Evolutionary conservation across 768 basidiomycete species (phyloP).

Genomic region (Xerocomellus chrysenteron): DNA sequence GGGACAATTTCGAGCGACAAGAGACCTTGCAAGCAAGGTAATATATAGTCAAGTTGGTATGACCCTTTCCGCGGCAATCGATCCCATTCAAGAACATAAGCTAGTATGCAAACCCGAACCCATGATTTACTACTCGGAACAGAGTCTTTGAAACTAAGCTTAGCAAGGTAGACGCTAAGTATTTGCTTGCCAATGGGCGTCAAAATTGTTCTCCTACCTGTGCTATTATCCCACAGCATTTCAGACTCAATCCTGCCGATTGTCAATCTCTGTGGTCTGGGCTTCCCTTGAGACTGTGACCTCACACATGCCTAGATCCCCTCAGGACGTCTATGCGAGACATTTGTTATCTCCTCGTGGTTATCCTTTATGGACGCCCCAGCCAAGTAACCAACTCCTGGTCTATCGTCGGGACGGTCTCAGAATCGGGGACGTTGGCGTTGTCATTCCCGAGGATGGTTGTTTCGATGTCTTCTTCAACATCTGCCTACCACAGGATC

Average conservation of each 20-base stretch:
- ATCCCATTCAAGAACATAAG: too few relatives aligned
- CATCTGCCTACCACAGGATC: slow-evolving; percentile 32
- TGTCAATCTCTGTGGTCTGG: not conserved
- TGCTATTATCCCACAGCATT: not conserved
- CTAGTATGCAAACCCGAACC: too few relatives aligned
- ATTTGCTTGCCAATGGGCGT: not conserved
- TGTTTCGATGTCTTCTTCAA: slow-evolving; percentile 5
- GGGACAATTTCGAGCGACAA: too few relatives aligned
- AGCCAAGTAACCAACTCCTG: slow-evolving; percentile 24
- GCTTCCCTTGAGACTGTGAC: not conserved
- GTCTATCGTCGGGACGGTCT: slow-evolving; percentile 25
- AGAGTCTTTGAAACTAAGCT: not conserved
- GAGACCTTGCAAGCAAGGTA: too few relatives aligned
- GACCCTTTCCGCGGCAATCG: too few relatives aligned
- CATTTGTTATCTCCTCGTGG: slow-evolving; percentile 20
- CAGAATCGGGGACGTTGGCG: slow-evolving; percentile 35
- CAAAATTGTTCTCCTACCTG: not conserved
- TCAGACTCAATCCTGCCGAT: not conserved
- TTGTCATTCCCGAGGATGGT: slow-evolving; percentile 16
- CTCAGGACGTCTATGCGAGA: slow-evolving; percentile 19
- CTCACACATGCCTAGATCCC: slow-evolving; percentile 2
- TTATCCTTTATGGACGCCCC: slow-evolving; percentile 33
- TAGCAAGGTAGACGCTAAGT: not conserved
- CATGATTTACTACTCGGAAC: too few relatives aligned
- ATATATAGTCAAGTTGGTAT: too few relatives aligned